phyloP scores from a whole-genome alignment of 306 rosid species.

The Begonia loranthoides region DNA sequence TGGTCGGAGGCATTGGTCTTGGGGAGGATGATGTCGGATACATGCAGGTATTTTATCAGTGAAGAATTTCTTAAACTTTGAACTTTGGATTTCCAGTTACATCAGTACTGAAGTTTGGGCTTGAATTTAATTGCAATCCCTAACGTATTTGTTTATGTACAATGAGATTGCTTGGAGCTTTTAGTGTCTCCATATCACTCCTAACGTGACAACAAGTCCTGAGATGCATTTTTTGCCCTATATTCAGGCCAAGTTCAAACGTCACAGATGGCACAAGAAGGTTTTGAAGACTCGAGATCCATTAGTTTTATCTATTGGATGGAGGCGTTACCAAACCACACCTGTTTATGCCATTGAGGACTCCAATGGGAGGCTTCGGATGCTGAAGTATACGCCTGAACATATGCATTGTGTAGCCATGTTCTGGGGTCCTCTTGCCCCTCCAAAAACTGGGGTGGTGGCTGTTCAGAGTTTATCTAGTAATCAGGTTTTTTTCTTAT shows the following conservation, averaged over 20 bases:
- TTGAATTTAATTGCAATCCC: no score
- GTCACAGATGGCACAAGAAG: constrained; percentile 92
- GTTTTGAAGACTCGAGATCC: constrained; percentile 88
- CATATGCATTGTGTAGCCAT: constrained; percentile 90
- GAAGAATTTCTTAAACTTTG: neutral
- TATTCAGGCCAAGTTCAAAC: constrained; percentile 75
- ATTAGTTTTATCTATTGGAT: constrained; percentile 75
- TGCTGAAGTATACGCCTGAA: constrained; percentile 95
- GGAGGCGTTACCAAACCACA: constrained; percentile 94
- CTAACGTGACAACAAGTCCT: neutral
- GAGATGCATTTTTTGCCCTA: constrained; percentile 1
- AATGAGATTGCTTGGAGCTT: neutral
- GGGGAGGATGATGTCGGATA: constrained; percentile 85
- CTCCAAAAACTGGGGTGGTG: constrained; percentile 81
- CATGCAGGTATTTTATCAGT: constrained; percentile 61
- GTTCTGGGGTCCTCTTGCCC: constrained; percentile 97
- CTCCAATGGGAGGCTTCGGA: constrained; percentile 70
- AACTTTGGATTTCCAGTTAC: no score
- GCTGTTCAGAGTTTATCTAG: constrained; percentile 74
- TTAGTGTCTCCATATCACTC: neutral
- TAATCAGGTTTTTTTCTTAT: constrained; percentile 42
- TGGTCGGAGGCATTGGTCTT: constrained; percentile 84
- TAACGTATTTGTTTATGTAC: neutral
- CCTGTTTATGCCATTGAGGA: constrained; percentile 90
- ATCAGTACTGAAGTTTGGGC: no score